Evolutionary conservation across 2,329 filamentous ascomycete genomes (phyloP).

Genomic region (Davidsoniella australis): DNA sequence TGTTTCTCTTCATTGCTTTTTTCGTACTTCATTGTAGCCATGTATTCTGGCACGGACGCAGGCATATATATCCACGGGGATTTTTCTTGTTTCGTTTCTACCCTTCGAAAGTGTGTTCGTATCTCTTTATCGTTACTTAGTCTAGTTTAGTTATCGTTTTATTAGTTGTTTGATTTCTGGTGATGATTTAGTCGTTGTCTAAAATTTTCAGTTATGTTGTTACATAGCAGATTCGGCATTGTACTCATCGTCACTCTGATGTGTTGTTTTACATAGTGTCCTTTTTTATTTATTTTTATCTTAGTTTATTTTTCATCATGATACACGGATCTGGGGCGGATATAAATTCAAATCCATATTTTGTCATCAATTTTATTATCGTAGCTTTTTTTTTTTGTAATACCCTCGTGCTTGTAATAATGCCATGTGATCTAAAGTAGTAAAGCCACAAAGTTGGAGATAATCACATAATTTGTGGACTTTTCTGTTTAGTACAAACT

Average conservation of each 20-base stretch:
- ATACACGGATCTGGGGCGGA: too few species aligned
- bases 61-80: background rate
- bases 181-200: background rate
- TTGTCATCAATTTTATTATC: background rate
- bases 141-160: background rate
- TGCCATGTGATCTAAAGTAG: too few species aligned
- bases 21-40: background rate
- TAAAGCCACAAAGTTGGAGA: too few species aligned
- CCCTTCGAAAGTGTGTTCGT: too few species aligned
- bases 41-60: background rate
- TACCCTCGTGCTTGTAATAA: too few species aligned
- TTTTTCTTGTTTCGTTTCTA: slow-evolving; percentile 2
- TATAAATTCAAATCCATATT: background rate
- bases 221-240: background rate
- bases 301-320: background rate
- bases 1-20: too few species aligned
- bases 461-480: too few species aligned
- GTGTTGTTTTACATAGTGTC: background rate
- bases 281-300: slow-evolving; percentile 1
- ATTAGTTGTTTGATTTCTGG: background rate
- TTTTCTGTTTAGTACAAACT: too few species aligned
- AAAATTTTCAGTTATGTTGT: background rate
- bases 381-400: background rate
- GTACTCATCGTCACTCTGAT: background rate
- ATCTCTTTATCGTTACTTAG: background rate